Evolutionary conservation across 2,329 filamentous ascomycete species (phyloP).

Genomic region (Chrysosporium keratinophilum): DNA sequence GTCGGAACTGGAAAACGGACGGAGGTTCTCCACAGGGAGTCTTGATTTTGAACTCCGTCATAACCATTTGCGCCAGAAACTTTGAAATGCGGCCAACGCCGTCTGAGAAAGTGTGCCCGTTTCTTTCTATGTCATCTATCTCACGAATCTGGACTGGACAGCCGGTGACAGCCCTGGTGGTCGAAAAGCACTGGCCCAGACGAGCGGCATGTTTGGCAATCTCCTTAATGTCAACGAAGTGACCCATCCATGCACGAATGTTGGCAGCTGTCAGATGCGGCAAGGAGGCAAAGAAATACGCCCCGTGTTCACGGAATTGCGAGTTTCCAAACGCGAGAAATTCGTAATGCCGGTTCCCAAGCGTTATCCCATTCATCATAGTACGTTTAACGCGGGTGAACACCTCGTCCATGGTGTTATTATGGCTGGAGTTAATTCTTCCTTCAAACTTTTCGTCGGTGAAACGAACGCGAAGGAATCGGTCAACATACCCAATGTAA

Average conservation of each 20-base stretch:
- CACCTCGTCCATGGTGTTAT: constrained; percentile 54
- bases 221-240: constrained; percentile 67
- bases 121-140: constrained; percentile 59
- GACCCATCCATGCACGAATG: constrained; percentile 79
- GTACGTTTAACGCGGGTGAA: constrained; percentile 64
- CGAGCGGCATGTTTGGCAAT: constrained; percentile 86
- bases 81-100: constrained; percentile 87
- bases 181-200: constrained; percentile 91
- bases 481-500: constrained; percentile 57
- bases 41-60: constrained; percentile 55
- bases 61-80: constrained; percentile 63
- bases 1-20: constrained; percentile 81
- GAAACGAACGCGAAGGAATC: constrained; percentile 83
- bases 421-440: constrained; percentile 49
- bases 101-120: constrained; percentile 70
- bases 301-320: constrained; percentile 81
- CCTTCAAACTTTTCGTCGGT: constrained; percentile 63
- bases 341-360: constrained; percentile 72
- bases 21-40: constrained; percentile 49
- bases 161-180: constrained; percentile 63
- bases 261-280: constrained; percentile 56
- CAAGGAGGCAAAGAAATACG: constrained; percentile 79
- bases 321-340: constrained; percentile 95
- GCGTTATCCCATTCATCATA: constrained; percentile 64
- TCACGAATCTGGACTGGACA: constrained; percentile 48